Percentiles rank a stretch among this genome's conserved stretches.
These are phyloP conservation scores for Zygosaccharomyces rouxii DNA, from an alignment of 805 yeast species.

Conservation along the genomic window DNA sequence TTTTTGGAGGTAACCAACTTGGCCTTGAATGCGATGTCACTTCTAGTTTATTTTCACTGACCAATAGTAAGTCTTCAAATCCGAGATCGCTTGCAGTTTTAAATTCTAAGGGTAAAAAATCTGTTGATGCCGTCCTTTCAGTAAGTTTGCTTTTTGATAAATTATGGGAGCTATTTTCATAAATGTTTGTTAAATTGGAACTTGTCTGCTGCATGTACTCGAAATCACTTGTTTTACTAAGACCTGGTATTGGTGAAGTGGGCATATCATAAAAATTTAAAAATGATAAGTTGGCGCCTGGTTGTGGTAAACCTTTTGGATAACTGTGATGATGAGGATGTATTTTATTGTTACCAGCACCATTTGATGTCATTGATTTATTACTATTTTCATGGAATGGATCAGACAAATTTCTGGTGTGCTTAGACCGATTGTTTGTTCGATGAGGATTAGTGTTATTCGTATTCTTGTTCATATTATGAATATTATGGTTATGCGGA, in stretches of 20 bases:
- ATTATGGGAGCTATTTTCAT: slow-evolving; percentile 37
- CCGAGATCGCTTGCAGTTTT: slow-evolving; percentile 38
- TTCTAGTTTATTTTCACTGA: slow-evolving; percentile 57
- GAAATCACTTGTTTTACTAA: slow-evolving; percentile 27
- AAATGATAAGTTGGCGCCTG: slow-evolving; percentile 27
- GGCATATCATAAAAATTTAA: slow-evolving; percentile 36
- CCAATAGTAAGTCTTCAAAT: slow-evolving; percentile 55
- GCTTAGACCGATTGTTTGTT: background rate
- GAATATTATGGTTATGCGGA: background rate
- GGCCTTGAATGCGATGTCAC: slow-evolving; percentile 61
- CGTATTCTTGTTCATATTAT: background rate
- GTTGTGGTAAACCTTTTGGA: slow-evolving; percentile 1
- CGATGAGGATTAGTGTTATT: background rate
- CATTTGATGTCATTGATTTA: background rate
- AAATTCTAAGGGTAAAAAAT: slow-evolving; percentile 37
- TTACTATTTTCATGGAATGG: background rate
- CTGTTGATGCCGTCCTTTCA: slow-evolving; percentile 36
- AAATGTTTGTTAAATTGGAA: slow-evolving; percentile 40
- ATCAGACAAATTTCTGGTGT: background rate
- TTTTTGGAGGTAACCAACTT: slow-evolving; percentile 67
- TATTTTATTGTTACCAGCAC: background rate
- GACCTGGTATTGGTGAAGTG: slow-evolving; percentile 50
- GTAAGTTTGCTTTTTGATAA: slow-evolving; percentile 37
- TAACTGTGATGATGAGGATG: background rate
- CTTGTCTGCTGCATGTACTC: slow-evolving; percentile 36